Conservation (phyloP, 2,329 filamentous ascomycete genomes). For the Fusarium duplospermum region DNA sequence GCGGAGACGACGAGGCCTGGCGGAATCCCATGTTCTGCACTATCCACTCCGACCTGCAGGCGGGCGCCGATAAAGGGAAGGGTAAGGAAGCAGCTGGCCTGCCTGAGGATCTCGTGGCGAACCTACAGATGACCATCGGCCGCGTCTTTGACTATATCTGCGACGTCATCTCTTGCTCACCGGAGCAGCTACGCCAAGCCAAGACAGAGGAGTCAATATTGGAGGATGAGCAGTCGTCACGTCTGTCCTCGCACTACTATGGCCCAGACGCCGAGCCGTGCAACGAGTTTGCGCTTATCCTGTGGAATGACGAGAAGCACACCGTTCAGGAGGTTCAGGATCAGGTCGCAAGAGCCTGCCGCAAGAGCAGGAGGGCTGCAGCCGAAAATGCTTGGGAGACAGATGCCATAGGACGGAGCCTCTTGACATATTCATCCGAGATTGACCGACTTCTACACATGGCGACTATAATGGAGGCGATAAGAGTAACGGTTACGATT, state of each 20-base stretch:
- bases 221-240: conserved; percentile 83
- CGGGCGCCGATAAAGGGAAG: conserved; percentile 70
- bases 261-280: conserved; percentile 65
- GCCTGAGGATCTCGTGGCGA: conserved; percentile 79
- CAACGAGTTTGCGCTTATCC: conserved; percentile 80
- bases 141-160: conserved; percentile 93
- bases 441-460: conserved; percentile 79
- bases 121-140: conserved; percentile 87
- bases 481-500: conserved; percentile 95
- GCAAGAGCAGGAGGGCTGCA: conserved; percentile 76
- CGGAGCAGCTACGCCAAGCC: conserved; percentile 88
- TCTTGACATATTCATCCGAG: conserved; percentile 81
- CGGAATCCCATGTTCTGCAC: conserved; percentile 87
- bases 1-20: conserved; percentile 96
- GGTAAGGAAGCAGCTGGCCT: conserved; percentile 68
- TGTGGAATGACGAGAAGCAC: conserved; percentile 99
- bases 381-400: conserved; percentile 85
- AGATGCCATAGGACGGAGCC: conserved; percentile 86
- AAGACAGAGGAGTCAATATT: conserved; percentile 86
- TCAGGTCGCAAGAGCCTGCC: conserved; percentile 91
- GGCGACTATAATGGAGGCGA: conserved; percentile 90
- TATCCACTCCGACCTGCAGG: conserved; percentile 79
- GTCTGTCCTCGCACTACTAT: conserved; percentile 76
- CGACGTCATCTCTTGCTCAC: conserved; percentile 97
- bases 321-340: conserved; percentile 91